These are phyloP conservation scores for Teratosphaeria gauchensis DNA, from an alignment of 2,329 filamentous ascomycete genomes.

Conservation along the genomic window DNA sequence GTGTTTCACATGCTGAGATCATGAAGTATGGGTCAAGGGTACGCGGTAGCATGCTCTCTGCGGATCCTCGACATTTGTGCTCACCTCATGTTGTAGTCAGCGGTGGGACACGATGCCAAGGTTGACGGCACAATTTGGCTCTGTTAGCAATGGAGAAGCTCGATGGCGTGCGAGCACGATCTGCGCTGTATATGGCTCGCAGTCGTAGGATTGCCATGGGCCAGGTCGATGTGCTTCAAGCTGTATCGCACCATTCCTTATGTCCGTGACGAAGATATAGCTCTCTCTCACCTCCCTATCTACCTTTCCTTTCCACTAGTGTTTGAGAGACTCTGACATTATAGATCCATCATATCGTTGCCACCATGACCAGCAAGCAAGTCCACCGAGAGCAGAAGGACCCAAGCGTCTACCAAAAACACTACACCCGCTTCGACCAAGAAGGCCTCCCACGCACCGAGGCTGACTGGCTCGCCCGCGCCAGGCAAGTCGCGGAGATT, in stretches of 20 bases:
- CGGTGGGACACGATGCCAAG: background rate
- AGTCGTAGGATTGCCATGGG: background rate
- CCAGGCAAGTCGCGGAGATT: conserved; percentile 41
- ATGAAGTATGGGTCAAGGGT: background rate
- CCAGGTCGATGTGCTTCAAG: background rate
- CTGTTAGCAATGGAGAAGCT: background rate
- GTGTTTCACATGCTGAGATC: background rate
- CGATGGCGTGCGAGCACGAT: background rate
- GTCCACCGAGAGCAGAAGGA: conserved; percentile 15
- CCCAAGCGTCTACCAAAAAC: conserved; percentile 15
- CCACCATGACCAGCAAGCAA: conserved; percentile 6
- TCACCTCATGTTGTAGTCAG: too few species aligned
- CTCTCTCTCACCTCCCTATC: background rate
- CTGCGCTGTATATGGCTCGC: background rate
- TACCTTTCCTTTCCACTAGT: background rate
- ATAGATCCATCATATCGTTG: background rate
- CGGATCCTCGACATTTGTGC: too few species aligned
- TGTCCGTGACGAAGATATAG: background rate
- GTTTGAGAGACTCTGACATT: background rate
- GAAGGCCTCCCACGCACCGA: conserved; percentile 30
- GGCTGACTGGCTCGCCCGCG: conserved; percentile 39
- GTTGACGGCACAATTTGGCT: background rate
- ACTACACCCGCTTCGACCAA: conserved; percentile 15
- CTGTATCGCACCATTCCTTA: background rate
- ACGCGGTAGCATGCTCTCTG: too few species aligned